These are phyloP conservation scores for Beta macrorhiza DNA, from an alignment of 179 eudicot species.

Conservation along the genomic window DNA sequence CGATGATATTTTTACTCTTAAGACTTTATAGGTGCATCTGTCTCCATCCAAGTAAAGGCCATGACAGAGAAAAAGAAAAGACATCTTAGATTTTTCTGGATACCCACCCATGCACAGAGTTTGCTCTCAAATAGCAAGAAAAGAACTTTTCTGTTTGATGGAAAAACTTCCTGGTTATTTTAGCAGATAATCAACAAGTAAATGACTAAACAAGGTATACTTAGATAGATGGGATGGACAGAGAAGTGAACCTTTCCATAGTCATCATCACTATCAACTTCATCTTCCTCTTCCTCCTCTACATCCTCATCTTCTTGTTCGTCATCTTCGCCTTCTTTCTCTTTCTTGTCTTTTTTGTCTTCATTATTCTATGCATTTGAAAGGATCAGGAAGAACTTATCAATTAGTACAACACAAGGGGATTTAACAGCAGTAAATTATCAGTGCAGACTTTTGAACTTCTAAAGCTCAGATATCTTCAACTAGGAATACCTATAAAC, in stretches of 20 bases:
- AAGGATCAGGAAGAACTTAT: not conserved
- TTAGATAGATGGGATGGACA: not conserved
- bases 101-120: not conserved
- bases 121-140: not conserved
- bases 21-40: not conserved
- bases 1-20: not conserved
- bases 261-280: conserved; percentile 20
- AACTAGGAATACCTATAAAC: not conserved
- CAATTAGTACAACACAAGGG: not conserved
- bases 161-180: not conserved
- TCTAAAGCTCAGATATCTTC: conserved; percentile 2
- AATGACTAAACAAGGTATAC: not conserved
- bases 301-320: conserved; percentile 30
- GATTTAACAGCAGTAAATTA: not conserved
- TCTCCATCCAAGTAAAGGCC: not conserved
- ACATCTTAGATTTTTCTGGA: not conserved
- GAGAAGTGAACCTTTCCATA: conserved; percentile 22
- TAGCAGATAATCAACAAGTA: not conserved
- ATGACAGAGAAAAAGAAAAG: not conserved
- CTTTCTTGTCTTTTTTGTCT: conserved; percentile 13
- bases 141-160: too few species aligned
- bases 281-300: conserved; percentile 23
- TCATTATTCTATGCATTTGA: conserved; percentile 20
- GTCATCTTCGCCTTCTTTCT: conserved; percentile 28
- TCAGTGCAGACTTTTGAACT: not conserved